Conservation (phyloP, 352 stramenopile species). For the Phytophthora cajani region DNA sequence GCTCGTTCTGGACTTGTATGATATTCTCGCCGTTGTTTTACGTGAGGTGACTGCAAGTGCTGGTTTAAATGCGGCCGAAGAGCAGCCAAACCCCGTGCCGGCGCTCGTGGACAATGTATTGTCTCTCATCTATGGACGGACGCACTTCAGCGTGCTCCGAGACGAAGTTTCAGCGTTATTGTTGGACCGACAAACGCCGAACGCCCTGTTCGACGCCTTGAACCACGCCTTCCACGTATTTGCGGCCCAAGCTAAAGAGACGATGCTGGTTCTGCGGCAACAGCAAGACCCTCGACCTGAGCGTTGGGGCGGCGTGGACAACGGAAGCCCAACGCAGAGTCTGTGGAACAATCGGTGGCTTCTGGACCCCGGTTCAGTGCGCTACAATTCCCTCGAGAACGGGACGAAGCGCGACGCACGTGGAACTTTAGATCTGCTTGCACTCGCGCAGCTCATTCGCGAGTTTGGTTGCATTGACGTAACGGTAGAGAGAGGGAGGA, state of each 20-base stretch:
- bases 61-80: background rate
- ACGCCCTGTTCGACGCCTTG: slow-evolving; percentile 9
- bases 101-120: slow-evolving; percentile 41
- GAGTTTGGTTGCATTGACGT: slow-evolving; percentile 31
- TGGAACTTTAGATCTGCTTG: slow-evolving; percentile 8
- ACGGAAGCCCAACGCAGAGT: background rate
- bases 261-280: background rate
- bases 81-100: slow-evolving; percentile 1
- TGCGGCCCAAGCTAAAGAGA: slow-evolving; percentile 8
- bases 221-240: slow-evolving; percentile 15
- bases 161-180: slow-evolving; percentile 9
- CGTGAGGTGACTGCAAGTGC: slow-evolving; percentile 1
- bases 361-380: slow-evolving; percentile 24
- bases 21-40: slow-evolving; percentile 15
- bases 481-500: background rate
- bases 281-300: background rate
- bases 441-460: slow-evolving; percentile 7
- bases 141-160: slow-evolving; percentile 14
- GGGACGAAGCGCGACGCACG: background rate
- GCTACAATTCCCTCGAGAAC: background rate
- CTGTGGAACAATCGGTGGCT: slow-evolving; percentile 36
- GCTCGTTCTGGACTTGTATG: slow-evolving; percentile 29
- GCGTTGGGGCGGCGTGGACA: background rate
- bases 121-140: slow-evolving; percentile 29
- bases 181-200: slow-evolving; percentile 2